These are phyloP conservation scores for Starmerella sirachaensis DNA, from an alignment of 805 yeast genomes.

Conservation along the genomic window DNA sequence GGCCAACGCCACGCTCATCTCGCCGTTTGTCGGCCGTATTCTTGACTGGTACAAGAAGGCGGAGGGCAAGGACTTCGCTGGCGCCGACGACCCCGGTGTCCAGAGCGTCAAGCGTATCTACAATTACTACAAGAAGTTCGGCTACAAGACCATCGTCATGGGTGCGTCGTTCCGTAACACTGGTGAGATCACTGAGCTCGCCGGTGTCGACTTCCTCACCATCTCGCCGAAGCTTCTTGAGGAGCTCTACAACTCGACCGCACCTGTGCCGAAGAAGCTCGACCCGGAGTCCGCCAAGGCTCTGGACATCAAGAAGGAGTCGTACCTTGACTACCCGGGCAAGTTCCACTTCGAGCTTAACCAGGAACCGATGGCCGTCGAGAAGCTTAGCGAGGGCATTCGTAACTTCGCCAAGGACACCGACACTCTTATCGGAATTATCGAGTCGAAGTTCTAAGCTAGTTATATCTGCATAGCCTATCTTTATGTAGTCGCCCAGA, in stretches of 20 bases:
- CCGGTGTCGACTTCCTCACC: slow-evolving; percentile 94
- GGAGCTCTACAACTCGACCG: slow-evolving; percentile 68
- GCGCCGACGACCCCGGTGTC: slow-evolving; percentile 92
- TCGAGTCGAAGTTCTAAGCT: slow-evolving; percentile 18
- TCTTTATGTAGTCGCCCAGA: no score
- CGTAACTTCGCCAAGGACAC: slow-evolving; percentile 93
- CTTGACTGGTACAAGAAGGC: slow-evolving; percentile 94
- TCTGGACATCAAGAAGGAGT: slow-evolving; percentile 52
- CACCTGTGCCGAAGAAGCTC: slow-evolving; percentile 68
- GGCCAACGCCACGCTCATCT: slow-evolving; percentile 87
- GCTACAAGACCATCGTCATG: slow-evolving; percentile 96
- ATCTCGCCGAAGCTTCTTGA: slow-evolving; percentile 88
- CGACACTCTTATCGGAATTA: slow-evolving; percentile 41
- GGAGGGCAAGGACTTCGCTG: slow-evolving; percentile 77
- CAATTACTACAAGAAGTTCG: slow-evolving; percentile 97
- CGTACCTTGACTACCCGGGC: slow-evolving; percentile 76
- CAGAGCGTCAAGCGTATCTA: slow-evolving; percentile 71
- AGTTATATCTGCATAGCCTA: no score
- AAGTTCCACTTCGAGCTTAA: slow-evolving; percentile 80
- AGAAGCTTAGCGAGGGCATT: slow-evolving; percentile 95
- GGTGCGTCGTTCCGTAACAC: slow-evolving; percentile 99
- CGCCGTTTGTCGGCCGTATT: slow-evolving; percentile 98
- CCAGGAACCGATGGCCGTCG: slow-evolving; percentile 98
- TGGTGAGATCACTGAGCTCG: slow-evolving; percentile 90
- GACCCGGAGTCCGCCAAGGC: slow-evolving; percentile 52